Conservation (phyloP, 2,329 filamentous ascomycete genomes). For the Reticulascus tulasneorum region DNA sequence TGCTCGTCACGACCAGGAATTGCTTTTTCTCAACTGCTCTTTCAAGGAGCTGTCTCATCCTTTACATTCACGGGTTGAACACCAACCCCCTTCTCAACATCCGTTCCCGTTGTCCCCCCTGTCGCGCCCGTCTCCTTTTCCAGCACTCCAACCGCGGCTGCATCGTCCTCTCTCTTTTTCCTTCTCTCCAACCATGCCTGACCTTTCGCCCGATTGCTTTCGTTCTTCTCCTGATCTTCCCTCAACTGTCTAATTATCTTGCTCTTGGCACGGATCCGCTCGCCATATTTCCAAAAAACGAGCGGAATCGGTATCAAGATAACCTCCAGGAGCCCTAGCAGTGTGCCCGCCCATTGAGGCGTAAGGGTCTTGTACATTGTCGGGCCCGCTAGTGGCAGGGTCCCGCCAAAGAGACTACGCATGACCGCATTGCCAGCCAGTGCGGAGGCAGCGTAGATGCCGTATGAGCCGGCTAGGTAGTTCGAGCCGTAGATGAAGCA, state of each 20-base stretch:
- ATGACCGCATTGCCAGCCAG: constrained; percentile 76
- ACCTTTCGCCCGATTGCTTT: constrained; percentile 25
- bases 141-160: background rate
- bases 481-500: constrained; percentile 81
- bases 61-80: too few relatives aligned
- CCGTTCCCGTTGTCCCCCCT: too few relatives aligned
- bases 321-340: constrained; percentile 71
- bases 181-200: constrained; percentile 22
- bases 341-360: constrained; percentile 74
- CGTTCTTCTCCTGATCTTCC: constrained; percentile 39
- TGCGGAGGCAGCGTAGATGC: constrained; percentile 77
- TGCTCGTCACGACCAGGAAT: too few relatives aligned
- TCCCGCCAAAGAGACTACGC: constrained; percentile 70
- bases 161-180: constrained; percentile 8
- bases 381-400: constrained; percentile 70
- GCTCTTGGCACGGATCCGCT: constrained; percentile 48
- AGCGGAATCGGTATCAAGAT: constrained; percentile 75
- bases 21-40: too few relatives aligned
- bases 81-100: too few relatives aligned
- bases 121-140: constrained; percentile 7
- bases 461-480: constrained; percentile 71
- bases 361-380: constrained; percentile 66
- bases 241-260: constrained; percentile 40
- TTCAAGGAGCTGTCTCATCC: too few relatives aligned
- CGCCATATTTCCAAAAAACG: constrained; percentile 66